Evolutionary conservation across 305 asterid species (phyloP).

Genomic region (Fraxinus baroniana): DNA sequence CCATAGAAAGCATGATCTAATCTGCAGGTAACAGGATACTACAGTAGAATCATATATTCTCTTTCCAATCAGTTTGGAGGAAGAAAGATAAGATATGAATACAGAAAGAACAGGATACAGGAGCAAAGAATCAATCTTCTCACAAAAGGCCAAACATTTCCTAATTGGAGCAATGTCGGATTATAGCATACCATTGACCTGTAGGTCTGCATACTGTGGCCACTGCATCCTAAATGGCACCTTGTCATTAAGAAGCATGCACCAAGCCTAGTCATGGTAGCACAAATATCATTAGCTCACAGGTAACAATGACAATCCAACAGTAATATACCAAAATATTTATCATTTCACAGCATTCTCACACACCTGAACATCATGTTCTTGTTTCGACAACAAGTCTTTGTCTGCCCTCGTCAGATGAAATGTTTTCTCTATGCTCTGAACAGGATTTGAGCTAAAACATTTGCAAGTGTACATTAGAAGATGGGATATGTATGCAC

Average conservation of each 20-base stretch:
- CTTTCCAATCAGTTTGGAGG: constrained; percentile 18
- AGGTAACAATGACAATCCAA: constrained; percentile 7
- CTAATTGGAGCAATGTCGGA: constrained; percentile 19
- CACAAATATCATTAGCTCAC: constrained; percentile 18
- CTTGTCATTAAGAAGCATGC: constrained; percentile 99
- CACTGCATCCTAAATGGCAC: constrained; percentile 98
- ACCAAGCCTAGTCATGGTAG: constrained; percentile 78
- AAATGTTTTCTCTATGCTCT: constrained; percentile 83
- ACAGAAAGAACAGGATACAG: not conserved
- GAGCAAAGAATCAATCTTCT: constrained; percentile 8
- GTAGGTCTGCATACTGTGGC: constrained; percentile 96
- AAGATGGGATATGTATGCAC: constrained; percentile 8
- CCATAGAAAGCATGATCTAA: constrained; percentile 2
- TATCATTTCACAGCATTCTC: constrained; percentile 13
- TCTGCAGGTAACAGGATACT: constrained; percentile 8
- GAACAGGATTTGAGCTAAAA: constrained; percentile 80
- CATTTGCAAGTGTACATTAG: constrained; percentile 20
- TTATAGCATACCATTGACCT: constrained; percentile 75
- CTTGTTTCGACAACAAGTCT: constrained; percentile 80
- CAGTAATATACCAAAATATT: not conserved
- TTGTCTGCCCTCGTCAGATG: constrained; percentile 81
- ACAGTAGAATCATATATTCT: not conserved
- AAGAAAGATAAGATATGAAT: not conserved
- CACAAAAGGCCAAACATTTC: constrained; percentile 14
- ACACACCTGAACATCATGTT: constrained; percentile 89